phyloP scores from a whole-genome alignment of 179 eudicot species.

The Carnegiea gigantea region DNA sequence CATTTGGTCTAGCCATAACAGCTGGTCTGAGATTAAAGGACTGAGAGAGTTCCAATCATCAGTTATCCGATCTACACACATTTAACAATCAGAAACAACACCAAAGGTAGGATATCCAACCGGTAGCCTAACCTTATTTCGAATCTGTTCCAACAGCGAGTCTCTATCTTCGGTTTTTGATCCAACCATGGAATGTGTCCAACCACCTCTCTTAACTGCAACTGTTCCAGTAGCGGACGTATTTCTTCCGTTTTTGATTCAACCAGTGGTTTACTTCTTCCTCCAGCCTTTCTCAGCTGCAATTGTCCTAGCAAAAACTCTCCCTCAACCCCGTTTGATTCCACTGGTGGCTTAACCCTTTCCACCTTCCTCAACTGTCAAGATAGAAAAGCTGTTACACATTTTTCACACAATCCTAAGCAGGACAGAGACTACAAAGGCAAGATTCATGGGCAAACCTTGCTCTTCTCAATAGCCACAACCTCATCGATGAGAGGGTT shows the following conservation, averaged over 20 bases:
- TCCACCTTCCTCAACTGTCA: conserved; percentile 5
- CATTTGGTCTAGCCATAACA: conserved; percentile 58
- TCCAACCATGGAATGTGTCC: conserved; percentile 39
- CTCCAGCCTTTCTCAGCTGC: conserved; percentile 31
- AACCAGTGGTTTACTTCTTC: too few relatives aligned
- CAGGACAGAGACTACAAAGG: neutral
- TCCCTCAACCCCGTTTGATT: conserved; percentile 32
- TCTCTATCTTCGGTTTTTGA: conserved; percentile 64
- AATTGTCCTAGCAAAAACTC: conserved; percentile 28
- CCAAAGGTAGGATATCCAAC: neutral
- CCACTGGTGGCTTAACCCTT: too few relatives aligned
- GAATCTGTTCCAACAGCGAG: conserved; percentile 76
- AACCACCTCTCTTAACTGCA: conserved; percentile 13
- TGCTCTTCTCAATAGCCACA: conserved; percentile 88
- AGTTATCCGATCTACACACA: conserved; percentile 18
- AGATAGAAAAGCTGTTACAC: neutral
- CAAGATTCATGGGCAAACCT: conserved; percentile 44
- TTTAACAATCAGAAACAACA: neutral
- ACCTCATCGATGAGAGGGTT: conserved; percentile 93
- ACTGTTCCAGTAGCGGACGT: too few relatives aligned
- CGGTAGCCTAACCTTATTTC: conserved; percentile 56
- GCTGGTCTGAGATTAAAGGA: conserved; percentile 87
- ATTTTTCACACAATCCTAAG: neutral
- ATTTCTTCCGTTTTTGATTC: too few relatives aligned
- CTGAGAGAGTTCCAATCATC: conserved; percentile 40